Percentiles rank a stretch among this genome's conserved stretches.
Conservation (phyloP, 345 rosid species). For the Salix suchowensis region DNA sequence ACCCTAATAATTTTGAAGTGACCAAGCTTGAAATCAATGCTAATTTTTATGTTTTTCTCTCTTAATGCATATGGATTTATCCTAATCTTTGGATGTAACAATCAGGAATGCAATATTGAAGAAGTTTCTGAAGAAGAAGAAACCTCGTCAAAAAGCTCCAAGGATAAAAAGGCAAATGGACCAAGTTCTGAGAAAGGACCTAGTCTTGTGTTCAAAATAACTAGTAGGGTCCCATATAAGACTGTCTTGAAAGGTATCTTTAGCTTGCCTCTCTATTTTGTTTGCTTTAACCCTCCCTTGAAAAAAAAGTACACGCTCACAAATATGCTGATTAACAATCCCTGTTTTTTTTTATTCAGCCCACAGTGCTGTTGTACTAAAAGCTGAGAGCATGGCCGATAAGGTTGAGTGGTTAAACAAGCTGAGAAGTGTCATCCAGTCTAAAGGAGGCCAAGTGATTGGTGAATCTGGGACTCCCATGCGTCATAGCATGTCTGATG, state of each 20-base stretch:
- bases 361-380: constrained; percentile 72
- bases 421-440: constrained; percentile 59
- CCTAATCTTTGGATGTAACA: constrained; percentile 7
- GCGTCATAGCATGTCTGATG: constrained; percentile 94
- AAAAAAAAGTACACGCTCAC: background rate
- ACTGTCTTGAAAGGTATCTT: constrained; percentile 80
- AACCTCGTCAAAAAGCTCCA: constrained; percentile 63
- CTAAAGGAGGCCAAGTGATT: constrained; percentile 60
- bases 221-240: constrained; percentile 86
- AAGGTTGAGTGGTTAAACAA: constrained; percentile 85
- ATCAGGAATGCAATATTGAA: constrained; percentile 85
- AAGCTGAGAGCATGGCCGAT: constrained; percentile 83
- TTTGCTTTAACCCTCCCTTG: background rate
- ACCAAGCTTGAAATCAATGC: background rate
- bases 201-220: constrained; percentile 70
- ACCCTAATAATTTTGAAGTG: background rate
- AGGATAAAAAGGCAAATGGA: constrained; percentile 85
- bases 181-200: constrained; percentile 61
- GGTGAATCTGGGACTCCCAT: constrained; percentile 51
- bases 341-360: constrained; percentile 44
- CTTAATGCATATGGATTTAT: constrained; percentile 4
- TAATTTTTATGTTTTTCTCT: background rate
- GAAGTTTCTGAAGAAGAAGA: constrained; percentile 78
- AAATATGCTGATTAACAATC: background rate
- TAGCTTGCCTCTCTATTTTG: constrained; percentile 6